These are phyloP conservation scores for Eimeria zaria DNA, from an alignment of 169 alveolate genomes.

Conservation along the genomic window DNA sequence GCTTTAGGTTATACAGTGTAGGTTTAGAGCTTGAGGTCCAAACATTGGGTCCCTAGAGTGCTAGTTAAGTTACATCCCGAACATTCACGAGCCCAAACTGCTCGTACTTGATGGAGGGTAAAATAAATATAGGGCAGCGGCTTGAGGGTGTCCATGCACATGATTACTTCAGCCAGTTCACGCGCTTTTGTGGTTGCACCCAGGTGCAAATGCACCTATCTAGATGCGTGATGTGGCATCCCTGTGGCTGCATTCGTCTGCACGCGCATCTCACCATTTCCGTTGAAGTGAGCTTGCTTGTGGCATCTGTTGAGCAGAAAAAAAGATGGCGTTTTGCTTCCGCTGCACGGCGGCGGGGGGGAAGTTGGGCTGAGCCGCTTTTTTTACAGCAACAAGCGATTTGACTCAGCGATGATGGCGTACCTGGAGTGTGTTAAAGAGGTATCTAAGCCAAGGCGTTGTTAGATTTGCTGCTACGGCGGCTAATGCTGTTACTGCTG, in stretches of 20 bases:
- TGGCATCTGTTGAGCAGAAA: conserved; percentile 47
- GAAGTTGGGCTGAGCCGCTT: conserved; percentile 82
- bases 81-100: neutral
- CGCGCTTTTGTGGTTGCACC: neutral
- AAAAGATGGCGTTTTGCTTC: conserved; percentile 72
- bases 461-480: neutral
- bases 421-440: conserved; percentile 81
- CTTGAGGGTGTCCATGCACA: neutral
- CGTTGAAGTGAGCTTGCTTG: neutral
- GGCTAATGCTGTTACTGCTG: neutral
- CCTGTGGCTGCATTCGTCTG: neutral
- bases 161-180: neutral
- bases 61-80: neutral
- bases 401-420: conserved; percentile 83
- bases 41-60: neutral
- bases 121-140: neutral
- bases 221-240: neutral
- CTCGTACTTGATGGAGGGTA: neutral
- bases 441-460: neutral
- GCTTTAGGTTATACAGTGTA: neutral
- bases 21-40: neutral
- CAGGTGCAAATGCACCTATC: neutral
- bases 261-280: neutral
- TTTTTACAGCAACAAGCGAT: conserved; percentile 72
- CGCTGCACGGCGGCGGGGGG: conserved; percentile 82